Evolutionary conservation across 345 rosid genomes (phyloP).

Genomic region (Eucalyptus virginea): DNA sequence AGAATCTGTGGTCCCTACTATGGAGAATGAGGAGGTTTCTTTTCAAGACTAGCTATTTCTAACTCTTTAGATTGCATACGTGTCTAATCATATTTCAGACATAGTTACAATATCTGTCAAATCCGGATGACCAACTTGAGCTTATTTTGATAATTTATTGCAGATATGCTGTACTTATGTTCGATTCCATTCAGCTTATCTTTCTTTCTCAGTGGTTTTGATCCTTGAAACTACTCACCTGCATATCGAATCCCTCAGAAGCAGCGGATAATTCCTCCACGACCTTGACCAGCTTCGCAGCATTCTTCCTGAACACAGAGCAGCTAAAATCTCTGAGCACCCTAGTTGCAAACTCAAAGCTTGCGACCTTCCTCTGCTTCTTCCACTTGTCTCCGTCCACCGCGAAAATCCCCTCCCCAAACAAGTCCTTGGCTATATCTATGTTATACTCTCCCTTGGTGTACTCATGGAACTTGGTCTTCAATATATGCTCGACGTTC

Average conservation of each 20-base stretch:
- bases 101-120: background rate
- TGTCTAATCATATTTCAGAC: background rate
- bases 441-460: constrained; percentile 23
- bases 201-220: too few relatives aligned
- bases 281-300: constrained; percentile 25
- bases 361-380: constrained; percentile 72
- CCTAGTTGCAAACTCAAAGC: constrained; percentile 61
- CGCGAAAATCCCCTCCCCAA: constrained; percentile 58
- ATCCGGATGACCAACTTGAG: background rate
- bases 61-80: background rate
- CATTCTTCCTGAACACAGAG: constrained; percentile 42
- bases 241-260: constrained; percentile 40
- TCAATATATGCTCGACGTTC: constrained; percentile 53
- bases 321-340: constrained; percentile 64
- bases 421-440: constrained; percentile 20
- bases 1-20: background rate
- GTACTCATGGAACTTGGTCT: constrained; percentile 33
- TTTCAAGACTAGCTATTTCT: background rate
- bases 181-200: too few relatives aligned
- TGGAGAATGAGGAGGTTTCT: background rate
- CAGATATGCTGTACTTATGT: too few relatives aligned
- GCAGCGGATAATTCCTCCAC: constrained; percentile 9
- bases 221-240: constrained; percentile 16
- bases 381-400: constrained; percentile 75
- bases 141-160: too few relatives aligned